phyloP scores from a whole-genome alignment of 148 eudicot species.

The Tetragonia tetragonoides region DNA sequence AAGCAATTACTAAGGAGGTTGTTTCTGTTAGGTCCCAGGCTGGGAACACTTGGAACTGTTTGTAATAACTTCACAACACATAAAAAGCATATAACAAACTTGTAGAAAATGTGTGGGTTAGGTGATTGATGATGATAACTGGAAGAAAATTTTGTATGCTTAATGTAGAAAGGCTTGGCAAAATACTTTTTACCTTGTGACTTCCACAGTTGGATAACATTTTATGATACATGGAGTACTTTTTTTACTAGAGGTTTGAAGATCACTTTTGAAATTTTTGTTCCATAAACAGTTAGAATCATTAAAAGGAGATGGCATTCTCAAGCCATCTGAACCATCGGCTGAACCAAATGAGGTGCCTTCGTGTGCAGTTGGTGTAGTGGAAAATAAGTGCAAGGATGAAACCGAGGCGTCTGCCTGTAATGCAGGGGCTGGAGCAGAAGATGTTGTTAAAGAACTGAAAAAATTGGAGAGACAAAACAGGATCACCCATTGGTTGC shows the following conservation, averaged over 20 bases:
- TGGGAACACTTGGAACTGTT: no score
- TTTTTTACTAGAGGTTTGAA: slow-evolving; percentile 1
- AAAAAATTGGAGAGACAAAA: slow-evolving; percentile 63
- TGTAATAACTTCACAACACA: neutral
- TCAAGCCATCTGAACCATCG: slow-evolving; percentile 26
- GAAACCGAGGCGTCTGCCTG: slow-evolving; percentile 1
- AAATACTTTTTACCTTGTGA: neutral
- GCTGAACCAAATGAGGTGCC: slow-evolving; percentile 15
- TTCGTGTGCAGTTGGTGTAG: slow-evolving; percentile 14
- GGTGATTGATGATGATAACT: no score
- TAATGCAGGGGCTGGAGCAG: slow-evolving; percentile 6
- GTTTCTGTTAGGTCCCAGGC: no score
- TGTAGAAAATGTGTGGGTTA: neutral
- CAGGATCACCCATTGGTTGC: slow-evolving; percentile 57
- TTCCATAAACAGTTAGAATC: slow-evolving; percentile 21
- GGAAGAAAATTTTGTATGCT: neutral
- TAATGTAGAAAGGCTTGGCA: neutral
- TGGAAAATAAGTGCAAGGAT: slow-evolving; percentile 5
- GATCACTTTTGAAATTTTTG: neutral
- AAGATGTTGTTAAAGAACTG: slow-evolving; percentile 52
- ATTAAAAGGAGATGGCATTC: slow-evolving; percentile 14
- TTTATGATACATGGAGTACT: no score
- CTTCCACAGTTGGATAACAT: neutral
- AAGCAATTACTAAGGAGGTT: no score
- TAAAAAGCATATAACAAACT: neutral